Percentiles rank a stretch among this genome's conserved stretches.
These are phyloP conservation scores for Pinus tabuliformis DNA, from an alignment of 75 land plant species.

Conservation along the genomic window DNA sequence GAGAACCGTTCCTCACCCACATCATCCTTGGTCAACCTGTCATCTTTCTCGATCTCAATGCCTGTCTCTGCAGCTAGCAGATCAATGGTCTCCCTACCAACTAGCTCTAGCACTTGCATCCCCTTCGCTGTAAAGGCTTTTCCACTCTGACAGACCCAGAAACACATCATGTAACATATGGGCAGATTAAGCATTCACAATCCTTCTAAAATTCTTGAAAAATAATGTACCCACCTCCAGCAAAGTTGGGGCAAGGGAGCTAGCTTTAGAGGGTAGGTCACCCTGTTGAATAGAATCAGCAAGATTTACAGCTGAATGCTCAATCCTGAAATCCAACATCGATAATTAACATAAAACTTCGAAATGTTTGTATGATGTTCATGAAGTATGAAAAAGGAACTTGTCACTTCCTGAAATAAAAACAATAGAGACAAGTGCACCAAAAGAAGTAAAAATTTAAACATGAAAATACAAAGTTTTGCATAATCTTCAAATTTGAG, in stretches of 20 bases:
- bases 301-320: conserved; percentile 69
- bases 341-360: background rate
- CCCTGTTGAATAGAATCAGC: conserved; percentile 68
- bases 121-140: conserved; percentile 90
- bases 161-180: conserved; percentile 1
- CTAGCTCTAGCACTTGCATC: conserved; percentile 84
- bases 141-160: conserved; percentile 60
- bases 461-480: background rate
- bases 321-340: conserved; percentile 49
- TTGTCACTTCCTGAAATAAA: background rate
- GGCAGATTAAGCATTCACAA: background rate
- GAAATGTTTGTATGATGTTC: background rate
- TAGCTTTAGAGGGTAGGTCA: conserved; percentile 38
- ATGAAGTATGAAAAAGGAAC: background rate
- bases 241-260: conserved; percentile 75
- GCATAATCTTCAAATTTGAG: background rate
- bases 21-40: conserved; percentile 27
- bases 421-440: background rate
- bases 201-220: background rate
- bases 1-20: conserved; percentile 50
- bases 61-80: conserved; percentile 86
- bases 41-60: conserved; percentile 70
- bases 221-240: conserved; percentile 49
- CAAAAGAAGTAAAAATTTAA: background rate
- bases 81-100: conserved; percentile 96